Evolutionary conservation across 495 filamentous ascomycete genomes (phyloP), one percentile per base, ranked within the genome.

Genomic region (Lasiosphaeriaceae sp.): DNA sequence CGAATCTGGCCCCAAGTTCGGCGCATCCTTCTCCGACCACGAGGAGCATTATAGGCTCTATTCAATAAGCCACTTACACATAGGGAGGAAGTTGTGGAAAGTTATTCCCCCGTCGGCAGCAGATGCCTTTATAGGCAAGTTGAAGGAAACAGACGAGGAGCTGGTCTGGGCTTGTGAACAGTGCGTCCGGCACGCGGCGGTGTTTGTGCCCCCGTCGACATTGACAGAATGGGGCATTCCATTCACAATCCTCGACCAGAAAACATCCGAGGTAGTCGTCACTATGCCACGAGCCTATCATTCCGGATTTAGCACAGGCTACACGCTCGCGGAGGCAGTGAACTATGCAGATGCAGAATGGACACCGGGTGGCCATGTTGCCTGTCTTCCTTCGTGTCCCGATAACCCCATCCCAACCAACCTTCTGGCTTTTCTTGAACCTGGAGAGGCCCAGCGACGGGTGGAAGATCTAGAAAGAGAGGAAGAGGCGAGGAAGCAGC

Each of bases 301-400:
- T 48, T 60, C 60, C 20, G 65, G 63, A 6, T 68, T 68, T 65
- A 80, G 76, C 47, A 74, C 76, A 37, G 75, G 74, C 11, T 77
- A 77, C 68, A 78, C 75, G 55, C 73, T 78, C 64, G 76, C 76
- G 56, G 75, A 78, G 57, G 75, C 75, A 24, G 72, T 76, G 35
- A 77, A 78, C 56, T 78, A 77, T 60, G 75, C 74, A 16, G 55
- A 58, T 43, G 17, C 14, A n/a, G 52, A 58, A 2, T 62, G 59
- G 54, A 61, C 35, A 47, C 26, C 53, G 12, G 47, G 46, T 47
- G 54, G 24, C 20, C 46, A 56, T 56, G 16, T 21, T 24, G 11
- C 46, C 45, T 56, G 54, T 47, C 54, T 34, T 41, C 6, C 24
- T 22, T 17, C 54, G 11, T 56, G 44, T 17, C 46, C 44, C n/a